phyloP scores from a whole-genome alignment of 2,329 filamentous ascomycete species.

The Chaetomiaceae sp. region DNA sequence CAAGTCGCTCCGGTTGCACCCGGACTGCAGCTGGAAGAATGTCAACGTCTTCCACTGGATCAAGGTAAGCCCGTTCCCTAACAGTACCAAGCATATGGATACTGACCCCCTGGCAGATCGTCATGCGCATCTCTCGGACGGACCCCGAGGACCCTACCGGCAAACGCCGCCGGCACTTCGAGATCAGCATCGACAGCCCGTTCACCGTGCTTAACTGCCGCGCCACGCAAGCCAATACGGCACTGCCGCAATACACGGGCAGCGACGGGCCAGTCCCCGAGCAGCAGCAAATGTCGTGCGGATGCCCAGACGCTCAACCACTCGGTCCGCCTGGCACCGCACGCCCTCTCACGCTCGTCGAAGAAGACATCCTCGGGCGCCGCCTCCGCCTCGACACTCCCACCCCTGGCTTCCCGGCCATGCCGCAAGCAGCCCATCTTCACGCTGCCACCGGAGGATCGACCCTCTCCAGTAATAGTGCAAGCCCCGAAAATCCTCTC shows the following conservation, averaged over 20 bases:
- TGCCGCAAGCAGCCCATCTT: conserved; percentile 50
- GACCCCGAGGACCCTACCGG: conserved; percentile 69
- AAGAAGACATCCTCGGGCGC: conserved; percentile 26
- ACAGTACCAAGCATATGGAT: no score
- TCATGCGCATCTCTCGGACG: conserved; percentile 82
- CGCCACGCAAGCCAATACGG: conserved; percentile 86
- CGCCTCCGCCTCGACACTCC: conserved; percentile 20
- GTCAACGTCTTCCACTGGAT: conserved; percentile 96
- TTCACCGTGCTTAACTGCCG: conserved; percentile 91
- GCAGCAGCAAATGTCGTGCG: conserved; percentile 45
- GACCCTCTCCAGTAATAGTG: conserved; percentile 18
- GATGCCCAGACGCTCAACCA: conserved; percentile 48
- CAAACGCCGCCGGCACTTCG: conserved; percentile 78
- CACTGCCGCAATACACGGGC: conserved; percentile 69
- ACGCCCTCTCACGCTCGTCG: conserved; percentile 40
- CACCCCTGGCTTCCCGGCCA: conserved; percentile 36
- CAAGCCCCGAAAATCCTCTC: conserved; percentile 24
- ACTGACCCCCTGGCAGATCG: conserved; percentile 54
- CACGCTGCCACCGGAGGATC: conserved; percentile 27
- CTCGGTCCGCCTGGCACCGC: conserved; percentile 60
- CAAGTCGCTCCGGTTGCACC: conserved; percentile 62
- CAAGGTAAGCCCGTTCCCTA: conserved; percentile 56
- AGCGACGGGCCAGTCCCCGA: conserved; percentile 45
- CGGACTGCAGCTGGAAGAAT: conserved; percentile 89
- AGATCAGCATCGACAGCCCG: conserved; percentile 93